Conservation (phyloP, 2,329 filamentous ascomycete species). For the Diaporthe velutina region DNA sequence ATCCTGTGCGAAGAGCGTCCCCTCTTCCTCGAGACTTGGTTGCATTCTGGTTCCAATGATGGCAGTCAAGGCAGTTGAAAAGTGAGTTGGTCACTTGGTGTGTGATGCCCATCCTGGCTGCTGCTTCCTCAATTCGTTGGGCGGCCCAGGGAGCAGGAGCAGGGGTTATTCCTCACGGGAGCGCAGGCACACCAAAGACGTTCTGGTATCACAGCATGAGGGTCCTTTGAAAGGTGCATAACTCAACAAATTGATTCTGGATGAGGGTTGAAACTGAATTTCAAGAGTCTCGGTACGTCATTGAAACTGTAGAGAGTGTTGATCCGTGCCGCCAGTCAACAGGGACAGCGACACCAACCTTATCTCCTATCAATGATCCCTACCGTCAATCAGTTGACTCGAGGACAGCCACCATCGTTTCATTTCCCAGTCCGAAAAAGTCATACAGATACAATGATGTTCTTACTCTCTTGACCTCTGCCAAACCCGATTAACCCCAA, state of each 20-base stretch:
- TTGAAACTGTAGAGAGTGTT: slow-evolving; percentile 2
- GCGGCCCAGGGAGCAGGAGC: background rate
- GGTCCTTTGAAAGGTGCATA: background rate
- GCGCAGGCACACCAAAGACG: background rate
- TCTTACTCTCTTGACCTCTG: background rate
- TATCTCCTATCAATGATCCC: slow-evolving; percentile 25
- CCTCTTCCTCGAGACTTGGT: background rate
- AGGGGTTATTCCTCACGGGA: background rate
- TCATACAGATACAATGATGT: background rate
- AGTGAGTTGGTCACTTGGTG: background rate
- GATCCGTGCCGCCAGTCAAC: slow-evolving; percentile 2
- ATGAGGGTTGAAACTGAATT: background rate
- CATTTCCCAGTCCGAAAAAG: background rate
- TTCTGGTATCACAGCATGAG: background rate
- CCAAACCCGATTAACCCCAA: background rate
- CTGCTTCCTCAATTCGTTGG: background rate
- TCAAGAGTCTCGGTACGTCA: background rate
- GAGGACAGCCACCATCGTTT: background rate
- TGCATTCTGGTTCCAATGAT: background rate
- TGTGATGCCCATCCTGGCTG: background rate
- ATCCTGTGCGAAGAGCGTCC: background rate
- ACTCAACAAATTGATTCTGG: background rate
- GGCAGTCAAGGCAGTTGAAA: background rate
- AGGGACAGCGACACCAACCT: slow-evolving; percentile 14
- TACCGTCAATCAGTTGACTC: background rate